A percentile compares a stretch with the other conserved stretches of the same genome.
phyloP scores from a whole-genome alignment of 176 grass and related monocot species.

The Secale cereale region DNA sequence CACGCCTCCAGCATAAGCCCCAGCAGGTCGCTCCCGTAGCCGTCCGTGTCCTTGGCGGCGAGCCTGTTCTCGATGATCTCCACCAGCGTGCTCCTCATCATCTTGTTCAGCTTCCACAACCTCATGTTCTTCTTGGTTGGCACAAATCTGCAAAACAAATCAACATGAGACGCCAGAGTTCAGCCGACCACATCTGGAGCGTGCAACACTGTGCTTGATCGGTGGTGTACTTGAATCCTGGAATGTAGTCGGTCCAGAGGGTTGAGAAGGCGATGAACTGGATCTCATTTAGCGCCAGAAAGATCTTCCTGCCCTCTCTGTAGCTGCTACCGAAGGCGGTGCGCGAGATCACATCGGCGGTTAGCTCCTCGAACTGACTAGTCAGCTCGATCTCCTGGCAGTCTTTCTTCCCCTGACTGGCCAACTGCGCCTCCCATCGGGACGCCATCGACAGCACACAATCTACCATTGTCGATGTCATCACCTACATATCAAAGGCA shows the following conservation, averaged over 20 bases:
- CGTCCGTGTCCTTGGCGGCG: not conserved
- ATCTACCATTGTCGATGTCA: slow-evolving; percentile 39
- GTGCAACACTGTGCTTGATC: too few species aligned
- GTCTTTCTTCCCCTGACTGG: not conserved
- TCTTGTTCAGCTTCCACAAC: slow-evolving; percentile 31
- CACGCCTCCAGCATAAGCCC: slow-evolving; percentile 50
- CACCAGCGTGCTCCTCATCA: slow-evolving; percentile 24
- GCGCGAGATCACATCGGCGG: slow-evolving; percentile 47
- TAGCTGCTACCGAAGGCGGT: slow-evolving; percentile 59
- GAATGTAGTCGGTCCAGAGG: slow-evolving; percentile 14
- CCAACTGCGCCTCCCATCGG: slow-evolving; percentile 33
- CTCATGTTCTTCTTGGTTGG: slow-evolving; percentile 28
- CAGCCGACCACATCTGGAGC: not conserved
- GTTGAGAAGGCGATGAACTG: slow-evolving; percentile 19
- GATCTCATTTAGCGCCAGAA: slow-evolving; percentile 36
- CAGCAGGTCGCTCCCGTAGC: slow-evolving; percentile 42
- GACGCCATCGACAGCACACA: slow-evolving; percentile 44
- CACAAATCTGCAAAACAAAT: slow-evolving; percentile 16
- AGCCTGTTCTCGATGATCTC: slow-evolving; percentile 26
- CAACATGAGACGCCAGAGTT: not conserved
- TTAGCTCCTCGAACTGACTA: slow-evolving; percentile 52
- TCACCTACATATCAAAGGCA: slow-evolving; percentile 19
- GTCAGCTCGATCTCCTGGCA: slow-evolving; percentile 30
- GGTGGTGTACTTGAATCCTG: slow-evolving; percentile 4
- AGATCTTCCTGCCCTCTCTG: slow-evolving; percentile 34